Evolutionary conservation across 2,329 filamentous ascomycete species (phyloP), one percentile per base, ranked within the genome.

Genomic region (Fusarium chuoi): DNA sequence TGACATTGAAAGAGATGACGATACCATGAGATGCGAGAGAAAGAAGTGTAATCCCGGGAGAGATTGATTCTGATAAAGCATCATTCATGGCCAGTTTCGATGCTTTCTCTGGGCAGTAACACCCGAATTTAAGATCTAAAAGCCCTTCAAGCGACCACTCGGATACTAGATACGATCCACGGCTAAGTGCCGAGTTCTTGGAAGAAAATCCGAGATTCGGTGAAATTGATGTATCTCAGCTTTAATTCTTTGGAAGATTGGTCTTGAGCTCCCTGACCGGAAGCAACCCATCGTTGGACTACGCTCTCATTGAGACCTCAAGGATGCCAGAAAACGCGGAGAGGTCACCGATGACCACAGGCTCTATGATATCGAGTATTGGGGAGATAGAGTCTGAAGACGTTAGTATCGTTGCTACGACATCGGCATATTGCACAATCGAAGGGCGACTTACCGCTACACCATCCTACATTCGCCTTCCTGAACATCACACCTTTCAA

Each of bases 101-200:
- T 9, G 8, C 2, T 28, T 22, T 22, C 3, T 28, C 44, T 46
- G 3, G 6, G 0, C 26, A 46, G 6, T 28, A 11, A 14, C 26
- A 5, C 9, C 22, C 44, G 24, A 46, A 6, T 22, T 15, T 26
- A 8, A 5, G 4, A 0, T 46, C 26, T 18, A 4, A 28, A 15
- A 22, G 44, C 13, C 6, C 13, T 28, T 20, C 0, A 7, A 28
- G 18, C 8, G 44, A 28, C 0, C 5, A 22, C 6, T 22, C 15
- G 0, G 13, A 22, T 5, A 11, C 0, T 15, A 13, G 44, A 28
- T 0, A 28, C 9, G 6, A 15, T 11, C 6, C 12, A 3, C 24
- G 5, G 18, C 0, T 3, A 13, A 28, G 18, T 22, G 4, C 28
- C 18, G 18, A 46, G 18, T 1, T 0, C 12, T 0, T 0, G 2